phyloP scores from a whole-genome alignment of 108 stramenopile genomes.

The Craspedostauros australis region DNA sequence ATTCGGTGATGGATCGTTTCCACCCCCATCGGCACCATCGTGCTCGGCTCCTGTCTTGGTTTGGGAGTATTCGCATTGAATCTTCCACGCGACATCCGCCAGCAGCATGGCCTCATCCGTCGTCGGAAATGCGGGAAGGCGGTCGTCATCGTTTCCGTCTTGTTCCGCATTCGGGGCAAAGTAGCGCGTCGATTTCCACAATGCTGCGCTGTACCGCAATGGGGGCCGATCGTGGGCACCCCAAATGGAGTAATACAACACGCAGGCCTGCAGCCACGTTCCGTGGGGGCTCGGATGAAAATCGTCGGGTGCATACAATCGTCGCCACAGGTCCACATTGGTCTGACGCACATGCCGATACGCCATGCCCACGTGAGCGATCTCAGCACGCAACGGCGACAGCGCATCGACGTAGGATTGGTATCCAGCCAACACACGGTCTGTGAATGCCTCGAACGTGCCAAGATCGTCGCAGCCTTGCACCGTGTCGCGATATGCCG shows the following conservation, averaged over 20 bases:
- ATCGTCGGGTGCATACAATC: constrained; percentile 52
- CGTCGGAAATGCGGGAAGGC: no score
- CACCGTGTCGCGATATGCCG: constrained; percentile 46
- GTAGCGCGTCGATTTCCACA: no score
- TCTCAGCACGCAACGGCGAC: constrained; percentile 5
- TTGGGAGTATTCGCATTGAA: no score
- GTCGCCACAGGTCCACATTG: constrained; percentile 35
- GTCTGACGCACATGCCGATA: constrained; percentile 25
- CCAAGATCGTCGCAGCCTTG: constrained; percentile 52
- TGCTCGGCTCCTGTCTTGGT: no score
- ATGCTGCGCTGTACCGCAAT: constrained; percentile 17
- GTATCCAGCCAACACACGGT: constrained; percentile 35
- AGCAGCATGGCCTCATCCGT: no score
- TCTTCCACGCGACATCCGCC: no score
- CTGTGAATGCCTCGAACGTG: constrained; percentile 44
- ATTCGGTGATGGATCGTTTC: no score
- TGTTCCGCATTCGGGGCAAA: no score
- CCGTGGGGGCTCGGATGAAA: constrained; percentile 74
- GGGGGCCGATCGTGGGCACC: constrained; percentile 17
- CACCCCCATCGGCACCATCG: no score
- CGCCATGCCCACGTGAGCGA: constrained; percentile 66
- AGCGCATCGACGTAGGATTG: constrained; percentile 9
- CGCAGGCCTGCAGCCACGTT: constrained; percentile 60
- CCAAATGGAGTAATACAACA: constrained; percentile 48
- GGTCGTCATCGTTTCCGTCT: no score